Base-by-base conservation (phyloP, 2,329 filamentous ascomycete genomes). In the Hymenotorrendiella dingleyae region DNA sequence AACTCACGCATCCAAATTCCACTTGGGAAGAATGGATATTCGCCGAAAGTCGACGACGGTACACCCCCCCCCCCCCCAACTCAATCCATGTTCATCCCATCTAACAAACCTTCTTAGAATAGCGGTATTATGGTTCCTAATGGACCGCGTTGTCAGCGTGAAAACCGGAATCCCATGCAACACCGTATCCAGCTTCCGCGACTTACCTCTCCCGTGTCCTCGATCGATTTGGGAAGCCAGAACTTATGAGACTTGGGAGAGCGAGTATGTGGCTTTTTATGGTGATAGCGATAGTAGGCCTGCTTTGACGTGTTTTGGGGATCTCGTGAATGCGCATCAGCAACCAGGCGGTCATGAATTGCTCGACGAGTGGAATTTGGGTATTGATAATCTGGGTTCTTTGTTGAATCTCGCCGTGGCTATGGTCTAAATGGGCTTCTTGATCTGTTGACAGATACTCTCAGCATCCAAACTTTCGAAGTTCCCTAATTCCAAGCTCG, bases 11-110 rank as follows among this genome's bases (percentile, higher is more conserved):
- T 16, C 42, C 42, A 4, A 39, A 29, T 29, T 9, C 12, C 6
- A 42, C 26, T n/a, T 48, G 46, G 46, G 37, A 48, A 19, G 41
- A 44, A n/a, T 48, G 46, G 46, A 45, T 48, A 23, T 45, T 45
- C 32, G 36, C 42, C 14, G 46, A 48, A 32, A 42, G 35, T 28
- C 20, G 42, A 34, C 20, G 42, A 32, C 35, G 46, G 46, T 45
- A 39, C 21, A 19, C 26, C n/a, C 14, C 29, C 16, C 12, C 16
- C 30, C n/a, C 22, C 24, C 6, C 32, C 6, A 8, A 24, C 23
- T 24, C n/a, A 36, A n/a, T 30, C 8, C 14, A 11, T 23, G 20
- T 23, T 27, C 16, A 12, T 36, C 16, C 12, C 12, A 16, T 19
- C 7, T 26, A 19, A 22, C 20, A 20, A 30, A n/a, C n/a, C n/a